phyloP scores from a whole-genome alignment of 2,329 filamentous ascomycete genomes.

The Pestalotiopsis sp. region DNA sequence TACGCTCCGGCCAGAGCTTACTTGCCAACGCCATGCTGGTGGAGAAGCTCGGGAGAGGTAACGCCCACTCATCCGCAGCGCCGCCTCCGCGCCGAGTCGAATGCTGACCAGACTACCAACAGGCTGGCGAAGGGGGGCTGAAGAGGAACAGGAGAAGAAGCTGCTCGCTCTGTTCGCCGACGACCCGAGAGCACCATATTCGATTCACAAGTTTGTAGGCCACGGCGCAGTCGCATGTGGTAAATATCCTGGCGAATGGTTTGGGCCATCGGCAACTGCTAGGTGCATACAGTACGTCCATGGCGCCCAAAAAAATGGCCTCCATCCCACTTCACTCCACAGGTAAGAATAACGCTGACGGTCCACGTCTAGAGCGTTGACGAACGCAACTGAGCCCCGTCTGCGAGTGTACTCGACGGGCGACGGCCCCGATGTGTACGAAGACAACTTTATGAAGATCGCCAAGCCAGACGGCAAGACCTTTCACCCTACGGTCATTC shows the following conservation, averaged over 20 bases:
- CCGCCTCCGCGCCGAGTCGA: neutral
- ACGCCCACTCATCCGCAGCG: slow-evolving; percentile 17
- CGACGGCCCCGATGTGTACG: slow-evolving; percentile 89
- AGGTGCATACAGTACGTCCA: slow-evolving; percentile 82
- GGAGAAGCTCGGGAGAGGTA: slow-evolving; percentile 78
- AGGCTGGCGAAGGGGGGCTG: slow-evolving; percentile 75
- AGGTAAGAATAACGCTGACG: neutral
- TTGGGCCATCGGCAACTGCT: slow-evolving; percentile 95
- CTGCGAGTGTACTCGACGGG: slow-evolving; percentile 87
- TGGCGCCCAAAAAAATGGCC: slow-evolving; percentile 30
- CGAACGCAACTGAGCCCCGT: slow-evolving; percentile 63
- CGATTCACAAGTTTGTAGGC: slow-evolving; percentile 90
- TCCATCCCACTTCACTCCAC: too few relatives aligned
- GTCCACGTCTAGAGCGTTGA: slow-evolving; percentile 64
- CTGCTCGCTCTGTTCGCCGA: slow-evolving; percentile 87
- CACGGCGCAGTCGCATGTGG: slow-evolving; percentile 86
- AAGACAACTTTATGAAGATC: slow-evolving; percentile 81
- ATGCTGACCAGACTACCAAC: slow-evolving; percentile 21
- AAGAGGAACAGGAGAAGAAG: slow-evolving; percentile 62
- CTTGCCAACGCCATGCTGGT: slow-evolving; percentile 82
- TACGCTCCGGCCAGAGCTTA: slow-evolving; percentile 90
- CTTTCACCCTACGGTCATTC: slow-evolving; percentile 84
- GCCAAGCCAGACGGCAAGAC: slow-evolving; percentile 66
- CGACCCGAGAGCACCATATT: slow-evolving; percentile 83
- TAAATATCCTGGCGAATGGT: slow-evolving; percentile 97